Base-by-base conservation (phyloP, 2,329 filamentous ascomycete genomes). In the Colletotrichum salicis region DNA sequence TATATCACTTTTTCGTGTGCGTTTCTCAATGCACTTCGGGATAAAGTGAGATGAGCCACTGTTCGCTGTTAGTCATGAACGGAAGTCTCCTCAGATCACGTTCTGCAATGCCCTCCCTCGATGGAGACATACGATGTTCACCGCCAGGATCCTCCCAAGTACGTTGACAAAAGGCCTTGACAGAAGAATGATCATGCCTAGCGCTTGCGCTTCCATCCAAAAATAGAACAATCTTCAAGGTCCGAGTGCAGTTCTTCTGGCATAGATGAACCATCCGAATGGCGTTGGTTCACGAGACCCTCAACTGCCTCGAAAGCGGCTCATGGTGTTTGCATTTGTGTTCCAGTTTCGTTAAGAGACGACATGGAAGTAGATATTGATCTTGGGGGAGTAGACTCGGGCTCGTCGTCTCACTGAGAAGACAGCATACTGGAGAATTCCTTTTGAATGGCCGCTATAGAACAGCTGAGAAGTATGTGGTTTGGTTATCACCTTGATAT, bases 391-490 rank as follows among this genome's bases (percentile, higher is more conserved):
- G 19, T 45, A n/a, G 3, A n/a, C 15, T n/a, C n/a, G 0, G 19
- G 19, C 41, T 45, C n/a, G 6, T 4, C 7, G 41, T 45, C 6
- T 41, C 35, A 15, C 41, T 10, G 6, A 5, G 41, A 8, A n/a
- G 19, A 4, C 8, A n/a, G 10, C 19, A 19, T 8, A 4, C 19
- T 1, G 7, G 8, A n/a, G 15, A n/a, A 48, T 0, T 7, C 15
- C n/a, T 19, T 0, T n/a, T 5, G 41, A n/a, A 11, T 7, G 19
- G 10, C 19, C 19, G 19, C 10, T 1, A n/a, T 10, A 4, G 1
- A 4, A n/a, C n/a, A n/a, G 41, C 41, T 10, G 15, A 48, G 41
- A n/a, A n/a, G 41, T 19, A 48, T 7, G 19, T 19, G 19, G 0
- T 4, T 10, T n/a, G 19, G 19, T n/a, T n/a, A 3, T 15, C 41